These are phyloP conservation scores for Typha latifolia DNA, from an alignment of 176 grass and related monocot genomes.

Conservation along the genomic window DNA sequence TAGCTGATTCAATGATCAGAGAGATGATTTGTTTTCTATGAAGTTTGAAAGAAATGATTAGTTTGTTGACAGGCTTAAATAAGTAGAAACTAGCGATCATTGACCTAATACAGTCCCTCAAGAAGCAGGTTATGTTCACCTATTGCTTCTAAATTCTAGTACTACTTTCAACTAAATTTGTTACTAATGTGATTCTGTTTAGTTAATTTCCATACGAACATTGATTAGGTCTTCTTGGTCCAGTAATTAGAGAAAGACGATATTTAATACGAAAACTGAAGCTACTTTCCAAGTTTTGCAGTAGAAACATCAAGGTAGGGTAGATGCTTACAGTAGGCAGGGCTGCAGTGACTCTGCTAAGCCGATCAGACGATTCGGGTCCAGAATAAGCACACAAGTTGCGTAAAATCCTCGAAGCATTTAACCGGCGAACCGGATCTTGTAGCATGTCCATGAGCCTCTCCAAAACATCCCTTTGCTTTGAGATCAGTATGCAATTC, in stretches of 20 bases:
- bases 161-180: too few relatives aligned
- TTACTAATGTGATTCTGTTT: too few relatives aligned
- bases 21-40: too few relatives aligned
- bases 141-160: too few relatives aligned
- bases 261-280: neutral
- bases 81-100: too few relatives aligned
- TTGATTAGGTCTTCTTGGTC: too few relatives aligned
- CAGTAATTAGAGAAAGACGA: neutral
- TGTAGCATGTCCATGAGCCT: slow-evolving; percentile 12
- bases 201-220: too few relatives aligned
- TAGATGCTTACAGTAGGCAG: slow-evolving; percentile 19
- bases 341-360: slow-evolving; percentile 7
- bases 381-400: slow-evolving; percentile 27
- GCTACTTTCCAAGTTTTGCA: neutral
- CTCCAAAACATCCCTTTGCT: neutral
- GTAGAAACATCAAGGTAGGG: neutral
- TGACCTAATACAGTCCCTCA: too few relatives aligned
- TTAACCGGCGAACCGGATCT: neutral
- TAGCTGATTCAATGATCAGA: too few relatives aligned
- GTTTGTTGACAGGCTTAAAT: too few relatives aligned
- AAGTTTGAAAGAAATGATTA: too few relatives aligned
- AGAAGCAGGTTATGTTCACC: too few relatives aligned
- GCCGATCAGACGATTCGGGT: neutral
- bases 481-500: slow-evolving; percentile 24
- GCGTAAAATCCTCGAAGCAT: slow-evolving; percentile 23